These are phyloP conservation scores for Abortiporus biennis DNA, from an alignment of 1,284 basidiomycete species.

Conservation along the genomic window DNA sequence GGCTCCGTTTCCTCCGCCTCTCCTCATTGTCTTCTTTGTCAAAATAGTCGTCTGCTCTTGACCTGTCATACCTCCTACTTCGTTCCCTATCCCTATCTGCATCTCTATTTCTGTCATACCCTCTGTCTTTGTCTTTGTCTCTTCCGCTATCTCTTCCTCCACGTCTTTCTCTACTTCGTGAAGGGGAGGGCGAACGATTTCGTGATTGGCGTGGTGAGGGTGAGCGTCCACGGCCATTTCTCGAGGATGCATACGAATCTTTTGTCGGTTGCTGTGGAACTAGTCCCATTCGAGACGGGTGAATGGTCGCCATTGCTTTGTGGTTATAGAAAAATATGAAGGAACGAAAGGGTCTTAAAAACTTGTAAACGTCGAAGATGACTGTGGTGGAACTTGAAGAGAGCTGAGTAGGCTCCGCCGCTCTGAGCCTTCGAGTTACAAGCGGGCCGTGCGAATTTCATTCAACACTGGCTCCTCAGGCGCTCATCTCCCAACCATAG, in stretches of 20 bases:
- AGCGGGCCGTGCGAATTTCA: too few relatives aligned
- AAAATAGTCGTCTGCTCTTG: slow-evolving; percentile 26
- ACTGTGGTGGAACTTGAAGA: too few relatives aligned
- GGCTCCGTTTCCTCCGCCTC: slow-evolving; percentile 13
- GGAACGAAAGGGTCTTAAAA: too few relatives aligned
- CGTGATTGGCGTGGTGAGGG: slow-evolving; percentile 19
- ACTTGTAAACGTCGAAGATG: too few relatives aligned
- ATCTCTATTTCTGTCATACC: slow-evolving; percentile 6
- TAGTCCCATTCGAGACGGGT: slow-evolving; percentile 55
- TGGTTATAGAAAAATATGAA: too few relatives aligned
- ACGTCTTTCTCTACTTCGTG: slow-evolving; percentile 15
- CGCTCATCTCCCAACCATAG: too few relatives aligned
- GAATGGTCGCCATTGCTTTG: slow-evolving; percentile 66
- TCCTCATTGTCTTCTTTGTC: slow-evolving; percentile 11
- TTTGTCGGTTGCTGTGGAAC: slow-evolving; percentile 40
- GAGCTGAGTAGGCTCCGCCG: too few relatives aligned
- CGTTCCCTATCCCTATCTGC: slow-evolving; percentile 16
- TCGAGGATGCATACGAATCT: slow-evolving; percentile 10
- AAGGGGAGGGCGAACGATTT: slow-evolving; percentile 12
- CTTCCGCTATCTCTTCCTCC: slow-evolving; percentile 13
- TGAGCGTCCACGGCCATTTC: slow-evolving; percentile 19
- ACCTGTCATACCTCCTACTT: slow-evolving; percentile 14
- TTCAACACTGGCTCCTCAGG: too few relatives aligned
- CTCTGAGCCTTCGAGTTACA: too few relatives aligned
- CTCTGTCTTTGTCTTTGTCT: slow-evolving; percentile 10